Base-by-base conservation (phyloP, 2,329 filamentous ascomycete genomes). In the Fusarium sp. region DNA sequence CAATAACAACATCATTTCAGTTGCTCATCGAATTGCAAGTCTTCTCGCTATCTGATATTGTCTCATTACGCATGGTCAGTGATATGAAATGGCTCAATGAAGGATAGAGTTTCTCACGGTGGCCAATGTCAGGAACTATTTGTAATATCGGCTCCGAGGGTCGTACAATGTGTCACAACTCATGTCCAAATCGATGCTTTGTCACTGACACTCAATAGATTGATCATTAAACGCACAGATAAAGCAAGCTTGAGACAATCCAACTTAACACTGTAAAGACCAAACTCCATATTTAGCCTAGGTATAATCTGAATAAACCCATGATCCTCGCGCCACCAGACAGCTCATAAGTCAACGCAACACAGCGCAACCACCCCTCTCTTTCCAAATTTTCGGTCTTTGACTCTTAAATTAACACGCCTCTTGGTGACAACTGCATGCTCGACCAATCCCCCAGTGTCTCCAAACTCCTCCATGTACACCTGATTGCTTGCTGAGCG, bases 291-390 rank as follows among this genome's bases (percentile, higher is more conserved):
- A 72, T 57, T 72, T 72, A 76, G 71, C 74, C 73, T 70, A 76
- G 74, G 74, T 76, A 76, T 76, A 76, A 74, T 75, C 52, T 69
- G 69, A 69, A 75, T 55, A 58, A 60, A 59, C 60, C 68, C 74
- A 60, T 70, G 35, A 73, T 73, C 72, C 64, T 56, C 72, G 60
- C 74, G 59, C 65, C 64, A 35, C 41, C 55, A 66, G 40, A 73
- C 68, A 68, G 60, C 73, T 67, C 65, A 48, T 37, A 59, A 69
- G 40, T 41, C 62, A 69, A 37, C 32, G 32, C 20, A 44, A 33
- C 27, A 55, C 58, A 30, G 20, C 42, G 27, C 48, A 35, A 38
- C 59, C 58, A 20, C 35, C 40, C 45, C 20, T 57, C 42, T 18
- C 35, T 30, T 30, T 30, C 50, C 45, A 37, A 60, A 20, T 44